Percentiles rank a stretch among this genome's conserved stretches.
These are phyloP conservation scores for Candida arabinofermentans DNA, from an alignment of 805 yeast species.

Conservation along the genomic window DNA sequence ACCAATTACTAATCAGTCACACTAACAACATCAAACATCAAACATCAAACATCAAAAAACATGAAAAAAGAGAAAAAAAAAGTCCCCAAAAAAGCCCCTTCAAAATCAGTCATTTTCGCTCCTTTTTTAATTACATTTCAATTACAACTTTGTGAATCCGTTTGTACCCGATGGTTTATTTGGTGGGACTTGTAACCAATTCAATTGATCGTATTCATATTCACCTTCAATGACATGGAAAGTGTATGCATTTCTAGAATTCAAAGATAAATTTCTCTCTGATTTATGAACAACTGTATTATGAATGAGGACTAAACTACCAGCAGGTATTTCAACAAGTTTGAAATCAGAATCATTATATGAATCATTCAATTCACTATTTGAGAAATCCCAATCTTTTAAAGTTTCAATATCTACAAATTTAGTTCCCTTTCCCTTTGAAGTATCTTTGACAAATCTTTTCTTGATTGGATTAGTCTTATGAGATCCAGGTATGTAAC, in stretches of 20 bases:
- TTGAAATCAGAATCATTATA: slow-evolving; percentile 40
- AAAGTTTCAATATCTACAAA: slow-evolving; percentile 35
- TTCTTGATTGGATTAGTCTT: slow-evolving; percentile 50
- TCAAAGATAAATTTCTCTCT: slow-evolving; percentile 49
- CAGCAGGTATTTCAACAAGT: slow-evolving; percentile 62
- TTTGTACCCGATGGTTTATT: slow-evolving; percentile 47
- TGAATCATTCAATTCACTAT: slow-evolving; percentile 21
- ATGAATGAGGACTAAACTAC: slow-evolving; percentile 66
- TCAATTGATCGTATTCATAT: slow-evolving; percentile 54
- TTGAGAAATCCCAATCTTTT: slow-evolving; percentile 14
- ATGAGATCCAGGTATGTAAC: slow-evolving; percentile 70
- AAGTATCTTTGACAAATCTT: slow-evolving; percentile 56
- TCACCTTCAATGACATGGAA: slow-evolving; percentile 75
- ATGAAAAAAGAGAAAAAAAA: too few species aligned
- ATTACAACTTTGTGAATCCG: slow-evolving; percentile 48
- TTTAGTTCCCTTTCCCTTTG: slow-evolving; percentile 51
- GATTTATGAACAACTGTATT: slow-evolving; percentile 71
- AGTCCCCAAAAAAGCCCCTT: too few species aligned
- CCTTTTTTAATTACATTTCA: slow-evolving; percentile 20
- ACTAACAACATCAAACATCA: too few species aligned
- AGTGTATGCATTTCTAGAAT: slow-evolving; percentile 71
- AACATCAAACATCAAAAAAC: too few species aligned
- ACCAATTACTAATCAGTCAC: too few species aligned
- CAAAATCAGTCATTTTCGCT: too few species aligned
- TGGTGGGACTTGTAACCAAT: slow-evolving; percentile 79